Base-by-base conservation (phyloP, 306 rosid species). In the Sesbania bispinosa region DNA sequence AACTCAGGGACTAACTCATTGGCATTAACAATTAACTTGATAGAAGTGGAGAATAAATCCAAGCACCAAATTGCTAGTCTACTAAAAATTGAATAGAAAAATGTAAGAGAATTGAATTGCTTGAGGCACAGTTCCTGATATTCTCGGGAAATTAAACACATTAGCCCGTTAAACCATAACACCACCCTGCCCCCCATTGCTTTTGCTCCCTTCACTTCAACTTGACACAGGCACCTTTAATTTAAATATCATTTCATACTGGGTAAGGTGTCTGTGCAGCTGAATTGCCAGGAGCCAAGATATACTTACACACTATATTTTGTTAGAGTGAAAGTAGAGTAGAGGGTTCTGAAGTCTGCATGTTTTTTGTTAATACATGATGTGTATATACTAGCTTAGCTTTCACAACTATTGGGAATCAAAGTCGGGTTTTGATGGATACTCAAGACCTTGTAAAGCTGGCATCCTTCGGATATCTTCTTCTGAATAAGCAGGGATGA, bases 371-470 rank as follows among this genome's bases (percentile, higher is more conserved):
- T 59, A n/a, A n/a, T n/a, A 62, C 84, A 73, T 30, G 55, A 43
- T 43, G 76, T 16, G 51, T 29, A 50, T 62, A 45, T 43, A 62
- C 62, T 39, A 62, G 69, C 39, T 30, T 39, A 62, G 69, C 39
- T 30, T 81, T 85, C 70, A 85, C 73, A 85, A 88, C 82, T 88
- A 90, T 80, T 88, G 92, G 45, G 93, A 95, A 61, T 95, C 96
- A 3, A 88, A 88, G 36, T 86, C 99, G 1, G 96, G 96, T 77
- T 88, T 92, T 29, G 97, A 92, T 19, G 99, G 99, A 74, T 91
- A 95, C 14, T 95, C 97, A 0, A 95, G 92, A 50, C 99, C 99
- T 77, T 95, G 97, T 32, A 95, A 96, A 2, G 87, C 99, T 2
- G 99, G 97, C 84, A 89, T 88, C 73, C 85, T 84, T 71, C 97